Percentiles rank a stretch among this genome's conserved stretches.
Evolutionary conservation across 2,329 filamentous ascomycete genomes (phyloP).

Genomic region (Fusarium verticillioides): DNA sequence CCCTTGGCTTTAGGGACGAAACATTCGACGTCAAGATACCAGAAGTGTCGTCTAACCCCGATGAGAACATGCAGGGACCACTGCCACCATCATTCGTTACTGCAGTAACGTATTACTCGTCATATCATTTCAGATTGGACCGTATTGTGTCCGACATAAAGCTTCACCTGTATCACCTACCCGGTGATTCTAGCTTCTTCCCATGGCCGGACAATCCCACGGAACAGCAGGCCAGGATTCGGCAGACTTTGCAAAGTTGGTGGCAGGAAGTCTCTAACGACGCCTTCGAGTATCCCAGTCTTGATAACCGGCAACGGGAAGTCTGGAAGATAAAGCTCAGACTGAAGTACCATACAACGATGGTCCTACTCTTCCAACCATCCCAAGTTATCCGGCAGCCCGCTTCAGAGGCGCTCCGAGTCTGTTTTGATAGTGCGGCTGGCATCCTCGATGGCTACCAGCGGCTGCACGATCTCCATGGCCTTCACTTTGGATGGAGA

Average conservation of each 20-base stretch:
- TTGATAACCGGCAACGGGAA: neutral
- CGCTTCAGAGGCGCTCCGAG: neutral
- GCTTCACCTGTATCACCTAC: neutral
- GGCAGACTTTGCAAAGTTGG: neutral
- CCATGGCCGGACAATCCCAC: constrained; percentile 8
- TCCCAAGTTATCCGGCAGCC: neutral
- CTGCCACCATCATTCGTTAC: fast-evolving
- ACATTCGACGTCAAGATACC: neutral
- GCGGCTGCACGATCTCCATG: neutral
- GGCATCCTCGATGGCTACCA: neutral
- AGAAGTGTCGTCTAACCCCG: fast-evolving
- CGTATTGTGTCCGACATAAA: neutral
- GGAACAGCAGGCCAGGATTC: neutral
- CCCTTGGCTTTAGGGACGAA: neutral
- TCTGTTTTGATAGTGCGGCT: neutral
- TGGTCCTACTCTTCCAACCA: neutral
- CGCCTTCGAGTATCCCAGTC: neutral
- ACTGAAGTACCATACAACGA: neutral
- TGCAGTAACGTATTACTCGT: fast-evolving
- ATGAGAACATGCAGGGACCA: neutral
- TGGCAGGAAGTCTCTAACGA: neutral
- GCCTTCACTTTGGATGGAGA: neutral
- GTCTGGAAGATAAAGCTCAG: neutral
- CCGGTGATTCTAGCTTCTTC: constrained; percentile 28
- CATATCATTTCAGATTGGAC: neutral